phyloP scores from a whole-genome alignment of 768 basidiomycete species.

The Exidia glandulosa region DNA sequence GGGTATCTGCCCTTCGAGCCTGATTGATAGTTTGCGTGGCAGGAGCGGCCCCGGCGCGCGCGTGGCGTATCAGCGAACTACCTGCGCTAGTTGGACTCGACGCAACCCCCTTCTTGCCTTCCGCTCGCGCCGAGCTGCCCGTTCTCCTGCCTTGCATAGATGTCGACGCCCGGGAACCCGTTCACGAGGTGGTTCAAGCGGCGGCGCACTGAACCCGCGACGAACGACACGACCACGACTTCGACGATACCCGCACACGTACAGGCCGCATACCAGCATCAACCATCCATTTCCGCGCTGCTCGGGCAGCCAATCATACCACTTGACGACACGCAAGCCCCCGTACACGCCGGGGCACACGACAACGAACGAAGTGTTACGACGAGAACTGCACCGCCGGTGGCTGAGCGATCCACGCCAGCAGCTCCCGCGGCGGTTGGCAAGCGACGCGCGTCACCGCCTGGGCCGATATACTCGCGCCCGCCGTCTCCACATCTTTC shows the following conservation, averaged over 20 bases:
- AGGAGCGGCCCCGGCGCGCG: neutral
- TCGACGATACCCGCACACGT: neutral
- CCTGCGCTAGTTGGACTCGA: neutral
- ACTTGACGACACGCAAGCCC: no score
- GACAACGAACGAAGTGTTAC: neutral
- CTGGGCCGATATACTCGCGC: neutral
- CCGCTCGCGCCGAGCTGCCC: neutral
- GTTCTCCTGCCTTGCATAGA: neutral
- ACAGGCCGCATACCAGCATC: neutral
- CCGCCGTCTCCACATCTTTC: neutral
- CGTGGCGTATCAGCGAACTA: neutral
- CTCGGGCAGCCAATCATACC: neutral
- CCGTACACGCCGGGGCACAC: no score
- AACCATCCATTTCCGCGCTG: neutral
- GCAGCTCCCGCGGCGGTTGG: neutral
- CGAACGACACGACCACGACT: neutral
- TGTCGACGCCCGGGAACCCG: neutral
- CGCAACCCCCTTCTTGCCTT: neutral
- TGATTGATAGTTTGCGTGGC: neutral
- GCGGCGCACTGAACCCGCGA: neutral
- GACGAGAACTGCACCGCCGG: neutral
- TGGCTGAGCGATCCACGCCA: neutral
- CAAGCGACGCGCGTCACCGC: neutral
- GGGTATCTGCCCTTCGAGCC: neutral
- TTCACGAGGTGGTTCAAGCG: neutral